A percentile compares a stretch with the other conserved stretches of the same genome.
Evolutionary conservation across 371 early-diverging fungal species (phyloP).

Genomic region (Sanchytrium tribonematis): DNA sequence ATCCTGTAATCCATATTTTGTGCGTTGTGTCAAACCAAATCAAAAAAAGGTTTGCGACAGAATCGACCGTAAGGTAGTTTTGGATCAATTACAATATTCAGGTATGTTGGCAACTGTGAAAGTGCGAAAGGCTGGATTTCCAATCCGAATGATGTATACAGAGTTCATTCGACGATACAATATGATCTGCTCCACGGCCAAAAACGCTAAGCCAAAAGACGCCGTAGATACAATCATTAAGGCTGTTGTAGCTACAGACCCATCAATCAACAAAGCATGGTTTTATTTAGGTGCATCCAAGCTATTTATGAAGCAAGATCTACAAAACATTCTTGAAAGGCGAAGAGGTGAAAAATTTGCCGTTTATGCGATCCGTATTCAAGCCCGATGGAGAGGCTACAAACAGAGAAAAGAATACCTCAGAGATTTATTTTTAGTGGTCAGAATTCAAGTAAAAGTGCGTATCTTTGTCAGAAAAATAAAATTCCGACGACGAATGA

Average conservation of each 20-base stretch:
- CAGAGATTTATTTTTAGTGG: not conserved
- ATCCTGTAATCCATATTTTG: slow-evolving; percentile 16
- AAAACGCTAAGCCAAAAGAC: not conserved
- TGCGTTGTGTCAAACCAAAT: slow-evolving; percentile 24
- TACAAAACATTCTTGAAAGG: not conserved
- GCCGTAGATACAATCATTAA: not conserved
- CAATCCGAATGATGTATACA: slow-evolving; percentile 10
- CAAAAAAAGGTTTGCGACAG: slow-evolving; percentile 9
- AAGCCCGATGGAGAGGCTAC: not conserved
- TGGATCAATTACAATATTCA: slow-evolving; percentile 31
- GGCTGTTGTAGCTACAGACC: not conserved
- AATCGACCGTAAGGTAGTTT: slow-evolving; percentile 20
- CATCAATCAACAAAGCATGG: not conserved
- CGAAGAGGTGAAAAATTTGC: not conserved
- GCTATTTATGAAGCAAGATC: not conserved
- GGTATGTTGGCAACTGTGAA: slow-evolving; percentile 39
- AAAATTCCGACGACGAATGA: not conserved
- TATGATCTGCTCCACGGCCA: not conserved
- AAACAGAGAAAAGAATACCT: not conserved
- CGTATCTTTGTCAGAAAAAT: not conserved
- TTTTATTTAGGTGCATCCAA: not conserved
- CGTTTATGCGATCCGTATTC: not conserved
- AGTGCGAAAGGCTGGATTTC: slow-evolving; percentile 23
- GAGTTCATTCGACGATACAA: slow-evolving; percentile 16
- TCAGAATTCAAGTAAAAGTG: not conserved